Percentiles rank a stretch among this genome's conserved stretches.
These are phyloP conservation scores for Aurifilum marmelostoma DNA, from an alignment of 2,329 filamentous ascomycete species.

Conservation along the genomic window DNA sequence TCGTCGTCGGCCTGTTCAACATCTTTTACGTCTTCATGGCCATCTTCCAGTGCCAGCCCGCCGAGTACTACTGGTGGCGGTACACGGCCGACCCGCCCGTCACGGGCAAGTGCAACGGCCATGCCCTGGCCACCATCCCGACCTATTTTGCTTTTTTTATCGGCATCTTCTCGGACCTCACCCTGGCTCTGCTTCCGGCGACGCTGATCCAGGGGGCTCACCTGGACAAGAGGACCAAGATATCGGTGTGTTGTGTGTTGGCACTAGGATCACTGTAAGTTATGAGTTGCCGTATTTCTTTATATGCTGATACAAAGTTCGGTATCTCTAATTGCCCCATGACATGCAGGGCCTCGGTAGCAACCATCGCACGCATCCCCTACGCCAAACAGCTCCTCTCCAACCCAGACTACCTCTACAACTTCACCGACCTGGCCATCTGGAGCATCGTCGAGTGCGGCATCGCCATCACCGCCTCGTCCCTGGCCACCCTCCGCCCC, in stretches of 20 bases:
- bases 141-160: constrained; percentile 43
- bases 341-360: constrained; percentile 42
- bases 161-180: constrained; percentile 41
- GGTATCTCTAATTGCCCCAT: constrained; percentile 18
- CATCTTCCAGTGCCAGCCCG: constrained; percentile 44
- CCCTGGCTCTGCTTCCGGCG: constrained; percentile 42
- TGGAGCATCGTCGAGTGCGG: constrained; percentile 50
- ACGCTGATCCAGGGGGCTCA: constrained; percentile 42
- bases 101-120: constrained; percentile 39
- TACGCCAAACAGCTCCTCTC: constrained; percentile 44
- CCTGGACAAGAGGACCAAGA: constrained; percentile 40
- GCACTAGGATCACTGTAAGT: constrained; percentile 45
- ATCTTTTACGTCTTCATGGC: constrained; percentile 43
- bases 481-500: constrained; percentile 41
- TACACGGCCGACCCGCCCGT: constrained; percentile 34
- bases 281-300: background rate
- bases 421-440: constrained; percentile 46
- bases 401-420: constrained; percentile 44
- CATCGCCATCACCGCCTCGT: constrained; percentile 45
- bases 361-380: constrained; percentile 47
- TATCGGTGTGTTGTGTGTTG: constrained; percentile 33
- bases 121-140: constrained; percentile 36
- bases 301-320: too few species aligned
- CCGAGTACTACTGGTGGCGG: constrained; percentile 44
- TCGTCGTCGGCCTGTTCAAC: constrained; percentile 39